Conservation (phyloP, 2,329 filamentous ascomycete genomes). For the Westerdykella ornata region DNA sequence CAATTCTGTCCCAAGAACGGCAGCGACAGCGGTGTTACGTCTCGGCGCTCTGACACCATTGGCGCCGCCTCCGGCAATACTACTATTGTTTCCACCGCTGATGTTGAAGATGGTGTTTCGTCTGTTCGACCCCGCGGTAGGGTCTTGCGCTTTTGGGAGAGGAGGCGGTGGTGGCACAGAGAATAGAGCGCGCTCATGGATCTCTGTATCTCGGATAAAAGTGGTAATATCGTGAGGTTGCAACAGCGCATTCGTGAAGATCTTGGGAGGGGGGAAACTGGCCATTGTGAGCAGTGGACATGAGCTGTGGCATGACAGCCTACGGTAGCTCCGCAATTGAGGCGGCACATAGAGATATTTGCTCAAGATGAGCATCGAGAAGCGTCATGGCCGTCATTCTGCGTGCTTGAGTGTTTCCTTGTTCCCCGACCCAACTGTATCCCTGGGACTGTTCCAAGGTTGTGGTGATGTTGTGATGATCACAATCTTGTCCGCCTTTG, state of each 20-base stretch:
- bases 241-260: conserved; percentile 90
- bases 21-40: conserved; percentile 77
- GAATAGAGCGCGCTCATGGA: conserved; percentile 91
- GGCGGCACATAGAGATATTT: conserved; percentile 44
- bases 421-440: too few species aligned
- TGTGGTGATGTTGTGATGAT: too few species aligned
- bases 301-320: conserved; percentile 3
- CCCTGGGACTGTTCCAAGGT: too few species aligned
- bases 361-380: conserved; percentile 45
- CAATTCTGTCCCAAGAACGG: conserved; percentile 79
- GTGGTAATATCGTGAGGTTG: conserved; percentile 86
- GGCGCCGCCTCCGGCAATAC: conserved; percentile 35
- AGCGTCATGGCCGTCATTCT: conserved; percentile 35
- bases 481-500: neutral
- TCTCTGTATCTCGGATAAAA: conserved; percentile 89
- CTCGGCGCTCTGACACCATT: conserved; percentile 50
- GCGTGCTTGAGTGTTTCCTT: neutral
- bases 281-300: conserved; percentile 7
- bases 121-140: conserved; percentile 39
- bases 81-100: conserved; percentile 23
- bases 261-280: conserved; percentile 84
- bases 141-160: conserved; percentile 41
- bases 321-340: conserved; percentile 45
- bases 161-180: conserved; percentile 68
- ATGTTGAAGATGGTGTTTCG: conserved; percentile 46